Evolutionary conservation across 352 stramenopile species (phyloP).

Genomic region (Globisporangium spinosum): DNA sequence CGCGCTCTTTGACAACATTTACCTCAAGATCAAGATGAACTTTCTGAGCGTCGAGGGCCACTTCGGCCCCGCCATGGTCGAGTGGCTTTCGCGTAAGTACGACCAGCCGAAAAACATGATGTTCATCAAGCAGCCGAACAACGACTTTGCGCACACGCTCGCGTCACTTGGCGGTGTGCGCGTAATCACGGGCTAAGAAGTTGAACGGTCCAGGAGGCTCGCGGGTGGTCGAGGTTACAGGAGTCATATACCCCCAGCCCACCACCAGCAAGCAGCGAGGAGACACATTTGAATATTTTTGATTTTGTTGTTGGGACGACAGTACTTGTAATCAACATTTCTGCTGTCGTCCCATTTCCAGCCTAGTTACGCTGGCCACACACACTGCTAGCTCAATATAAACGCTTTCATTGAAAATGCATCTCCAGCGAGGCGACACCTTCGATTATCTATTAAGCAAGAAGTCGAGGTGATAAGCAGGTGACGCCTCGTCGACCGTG

Average conservation of each 20-base stretch:
- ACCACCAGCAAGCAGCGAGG: neutral
- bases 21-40: constrained; percentile 94
- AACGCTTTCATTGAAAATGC: neutral
- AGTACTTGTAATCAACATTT: neutral
- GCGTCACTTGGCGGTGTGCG: constrained; percentile 88
- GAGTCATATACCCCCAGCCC: neutral
- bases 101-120: constrained; percentile 93
- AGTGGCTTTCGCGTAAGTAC: constrained; percentile 90
- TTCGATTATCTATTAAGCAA: neutral
- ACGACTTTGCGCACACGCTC: constrained; percentile 92
- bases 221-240: neutral
- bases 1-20: constrained; percentile 91
- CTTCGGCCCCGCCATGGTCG: constrained; percentile 88
- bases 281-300: neutral
- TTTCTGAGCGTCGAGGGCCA: constrained; percentile 86
- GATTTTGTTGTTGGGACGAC: neutral
- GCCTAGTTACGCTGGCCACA: neutral
- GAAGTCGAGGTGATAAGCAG: neutral
- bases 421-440: neutral
- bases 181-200: constrained; percentile 83
- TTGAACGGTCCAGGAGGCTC: neutral
- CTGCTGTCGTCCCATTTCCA: neutral
- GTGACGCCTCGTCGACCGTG: neutral
- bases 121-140: constrained; percentile 95
- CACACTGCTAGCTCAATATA: neutral